phyloP scores from a whole-genome alignment of 805 yeast genomes.

The Cyberlindnera nakhonratchasimensis region DNA sequence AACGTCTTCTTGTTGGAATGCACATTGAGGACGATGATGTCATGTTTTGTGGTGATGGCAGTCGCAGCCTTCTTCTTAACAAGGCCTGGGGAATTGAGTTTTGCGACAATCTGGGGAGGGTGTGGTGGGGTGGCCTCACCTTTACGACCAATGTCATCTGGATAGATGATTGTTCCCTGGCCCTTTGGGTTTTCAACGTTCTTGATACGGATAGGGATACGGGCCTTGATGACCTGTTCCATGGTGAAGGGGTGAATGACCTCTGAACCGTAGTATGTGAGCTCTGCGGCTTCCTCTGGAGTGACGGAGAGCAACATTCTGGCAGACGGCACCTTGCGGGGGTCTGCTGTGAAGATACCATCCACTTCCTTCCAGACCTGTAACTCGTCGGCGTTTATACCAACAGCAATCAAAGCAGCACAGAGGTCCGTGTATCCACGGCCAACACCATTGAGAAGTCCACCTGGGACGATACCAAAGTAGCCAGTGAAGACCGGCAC shows the following conservation, averaged over 20 bases:
- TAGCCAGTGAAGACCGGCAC: slow-evolving; percentile 96
- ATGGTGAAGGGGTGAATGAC: slow-evolving; percentile 98
- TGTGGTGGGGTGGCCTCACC: slow-evolving; percentile 94
- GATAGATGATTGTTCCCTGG: slow-evolving; percentile 89
- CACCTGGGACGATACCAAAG: slow-evolving; percentile 95
- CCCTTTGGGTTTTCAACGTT: slow-evolving; percentile 95
- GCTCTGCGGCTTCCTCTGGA: slow-evolving; percentile 98
- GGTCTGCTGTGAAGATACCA: slow-evolving; percentile 98
- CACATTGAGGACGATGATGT: slow-evolving; percentile 86
- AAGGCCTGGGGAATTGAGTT: slow-evolving; percentile 26
- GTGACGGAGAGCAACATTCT: slow-evolving; percentile 82
- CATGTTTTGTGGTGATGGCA: slow-evolving; percentile 93
- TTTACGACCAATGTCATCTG: slow-evolving; percentile 78
- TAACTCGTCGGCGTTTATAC: slow-evolving; percentile 84
- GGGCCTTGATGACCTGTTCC: slow-evolving; percentile 97
- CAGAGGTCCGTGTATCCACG: slow-evolving; percentile 97
- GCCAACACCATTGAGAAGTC: slow-evolving; percentile 87
- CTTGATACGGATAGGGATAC: slow-evolving; percentile 93
- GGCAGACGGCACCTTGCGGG: slow-evolving; percentile 90
- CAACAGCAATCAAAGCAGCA: slow-evolving; percentile 96
- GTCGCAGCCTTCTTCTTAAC: slow-evolving; percentile 70
- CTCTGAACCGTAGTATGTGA: slow-evolving; percentile 96
- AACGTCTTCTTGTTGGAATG: slow-evolving; percentile 91
- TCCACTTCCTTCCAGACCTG: slow-evolving; percentile 99
- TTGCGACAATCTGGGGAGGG: slow-evolving; percentile 62